phyloP scores from a whole-genome alignment of 352 stramenopile species.

The Thalassiosira mediterranea region DNA sequence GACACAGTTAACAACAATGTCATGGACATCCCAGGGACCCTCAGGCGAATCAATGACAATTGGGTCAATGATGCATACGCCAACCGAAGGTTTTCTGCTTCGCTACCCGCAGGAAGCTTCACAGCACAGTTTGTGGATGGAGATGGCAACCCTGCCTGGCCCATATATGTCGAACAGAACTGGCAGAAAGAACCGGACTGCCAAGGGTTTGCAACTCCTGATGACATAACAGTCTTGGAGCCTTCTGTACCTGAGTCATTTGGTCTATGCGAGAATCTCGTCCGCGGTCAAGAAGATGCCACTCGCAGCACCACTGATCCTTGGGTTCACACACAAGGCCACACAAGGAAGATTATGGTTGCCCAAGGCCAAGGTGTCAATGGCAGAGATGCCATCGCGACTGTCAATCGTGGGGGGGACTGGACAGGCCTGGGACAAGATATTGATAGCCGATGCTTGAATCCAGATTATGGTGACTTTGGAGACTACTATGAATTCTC shows the following conservation, averaged over 20 bases:
- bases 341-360: no score
- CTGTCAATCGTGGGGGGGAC: constrained; percentile 12
- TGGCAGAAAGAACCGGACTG: constrained; percentile 55
- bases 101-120: constrained; percentile 52
- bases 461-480: no score
- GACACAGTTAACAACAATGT: constrained; percentile 17
- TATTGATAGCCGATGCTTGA: constrained; percentile 48
- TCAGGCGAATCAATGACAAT: background rate
- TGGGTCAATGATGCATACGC: constrained; percentile 14
- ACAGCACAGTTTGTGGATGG: constrained; percentile 54
- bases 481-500: constrained; percentile 53
- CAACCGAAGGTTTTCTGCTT: constrained; percentile 40
- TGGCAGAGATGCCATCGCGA: constrained; percentile 46
- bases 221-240: constrained; percentile 49
- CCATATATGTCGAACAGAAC: constrained; percentile 43
- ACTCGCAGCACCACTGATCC: constrained; percentile 23
- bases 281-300: constrained; percentile 40
- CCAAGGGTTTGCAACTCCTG: constrained; percentile 16
- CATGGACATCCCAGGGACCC: constrained; percentile 27
- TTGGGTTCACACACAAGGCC: constrained; percentile 42
- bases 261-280: constrained; percentile 42
- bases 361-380: constrained; percentile 18
- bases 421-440: constrained; percentile 51
- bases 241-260: constrained; percentile 30
- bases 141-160: constrained; percentile 40